These are phyloP conservation scores for Colletotrichum caudatum DNA, from an alignment of 2,329 filamentous ascomycete genomes.

Conservation along the genomic window DNA sequence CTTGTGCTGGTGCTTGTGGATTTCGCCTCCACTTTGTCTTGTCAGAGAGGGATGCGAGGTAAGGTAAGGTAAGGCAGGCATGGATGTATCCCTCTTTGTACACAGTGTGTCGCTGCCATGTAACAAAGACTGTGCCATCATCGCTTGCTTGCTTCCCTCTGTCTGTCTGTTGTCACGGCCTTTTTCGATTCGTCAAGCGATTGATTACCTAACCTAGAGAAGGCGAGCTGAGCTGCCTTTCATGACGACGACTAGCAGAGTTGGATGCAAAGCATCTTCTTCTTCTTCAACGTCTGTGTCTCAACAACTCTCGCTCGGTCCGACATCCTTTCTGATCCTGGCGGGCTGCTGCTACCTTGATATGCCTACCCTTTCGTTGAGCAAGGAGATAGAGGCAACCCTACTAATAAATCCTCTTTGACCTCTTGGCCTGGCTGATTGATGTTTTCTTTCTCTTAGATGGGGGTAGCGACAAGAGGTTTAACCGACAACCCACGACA, in stretches of 20 bases:
- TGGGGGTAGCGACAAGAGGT: background rate
- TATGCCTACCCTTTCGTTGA: background rate
- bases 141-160: background rate
- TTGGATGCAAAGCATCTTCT: background rate
- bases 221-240: background rate
- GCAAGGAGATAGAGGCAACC: background rate
- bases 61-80: too few relatives aligned
- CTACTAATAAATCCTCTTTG: background rate
- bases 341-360: background rate
- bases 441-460: background rate
- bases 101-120: slow-evolving; percentile 16
- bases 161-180: background rate
- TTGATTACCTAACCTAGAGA: background rate
- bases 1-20: background rate
- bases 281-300: background rate
- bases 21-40: slow-evolving; percentile 1
- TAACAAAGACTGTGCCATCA: background rate
- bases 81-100: slow-evolving; percentile 5
- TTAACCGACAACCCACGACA: slow-evolving; percentile 2
- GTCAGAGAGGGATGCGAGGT: background rate
- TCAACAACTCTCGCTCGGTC: slow-evolving; percentile 2
- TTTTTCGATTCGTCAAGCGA: background rate
- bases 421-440: background rate
- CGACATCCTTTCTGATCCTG: background rate
- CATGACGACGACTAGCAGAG: slow-evolving; percentile 3